phyloP scores from a whole-genome alignment of 805 yeast genomes.

The Yamadazyma insecticola region DNA sequence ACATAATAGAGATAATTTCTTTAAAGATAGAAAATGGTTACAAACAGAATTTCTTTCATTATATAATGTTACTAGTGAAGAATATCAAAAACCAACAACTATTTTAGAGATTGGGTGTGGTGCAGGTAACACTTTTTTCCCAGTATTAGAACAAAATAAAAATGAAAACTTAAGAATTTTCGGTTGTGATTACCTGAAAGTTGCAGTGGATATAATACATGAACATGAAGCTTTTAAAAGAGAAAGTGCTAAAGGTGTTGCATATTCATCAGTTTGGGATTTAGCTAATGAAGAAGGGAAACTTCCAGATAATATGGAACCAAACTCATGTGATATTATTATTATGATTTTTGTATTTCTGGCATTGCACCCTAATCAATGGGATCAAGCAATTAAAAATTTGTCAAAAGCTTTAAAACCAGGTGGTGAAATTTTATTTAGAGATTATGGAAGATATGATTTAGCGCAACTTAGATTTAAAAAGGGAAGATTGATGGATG shows the following conservation, averaged over 20 bases:
- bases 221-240: constrained; percentile 56
- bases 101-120: constrained; percentile 97
- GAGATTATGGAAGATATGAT: constrained; percentile 96
- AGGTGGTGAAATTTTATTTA: constrained; percentile 82
- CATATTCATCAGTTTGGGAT: constrained; percentile 93
- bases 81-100: constrained; percentile 63
- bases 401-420: constrained; percentile 75
- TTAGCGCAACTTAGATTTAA: constrained; percentile 93
- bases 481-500: constrained; percentile 79
- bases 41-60: constrained; percentile 88
- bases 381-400: constrained; percentile 77
- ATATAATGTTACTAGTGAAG: constrained; percentile 65
- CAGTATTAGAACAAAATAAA: constrained; percentile 76
- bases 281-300: constrained; percentile 67
- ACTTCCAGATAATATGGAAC: constrained; percentile 82
- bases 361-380: constrained; percentile 88
- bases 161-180: constrained; percentile 69
- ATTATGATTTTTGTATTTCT: constrained; percentile 95
- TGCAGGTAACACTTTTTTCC: constrained; percentile 95
- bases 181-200: constrained; percentile 87
- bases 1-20: constrained; percentile 87
- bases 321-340: constrained; percentile 80
- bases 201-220: constrained; percentile 84
- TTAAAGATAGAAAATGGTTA: constrained; percentile 95
- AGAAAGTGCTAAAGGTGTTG: constrained; percentile 41